phyloP scores from a whole-genome alignment of 2,329 filamentous ascomycete genomes.

The Hypoxylon sp. region DNA sequence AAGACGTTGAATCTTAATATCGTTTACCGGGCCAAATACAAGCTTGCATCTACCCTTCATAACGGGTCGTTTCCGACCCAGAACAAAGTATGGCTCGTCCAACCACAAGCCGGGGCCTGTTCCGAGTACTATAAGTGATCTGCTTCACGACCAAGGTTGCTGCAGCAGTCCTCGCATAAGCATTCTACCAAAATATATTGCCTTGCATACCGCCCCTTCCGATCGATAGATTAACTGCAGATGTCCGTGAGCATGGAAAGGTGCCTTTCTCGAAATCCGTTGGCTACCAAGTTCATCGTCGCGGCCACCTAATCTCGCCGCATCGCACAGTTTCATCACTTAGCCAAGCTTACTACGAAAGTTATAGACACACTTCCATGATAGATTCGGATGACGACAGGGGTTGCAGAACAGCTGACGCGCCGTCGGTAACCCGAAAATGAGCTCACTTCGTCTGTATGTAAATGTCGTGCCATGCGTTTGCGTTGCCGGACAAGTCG shows the following conservation, averaged over 20 bases:
- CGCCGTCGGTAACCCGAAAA: constrained; percentile 42
- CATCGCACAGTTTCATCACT: constrained; percentile 45
- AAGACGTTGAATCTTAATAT: constrained; percentile 40
- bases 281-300: constrained; percentile 43
- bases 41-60: constrained; percentile 34
- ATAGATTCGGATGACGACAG: constrained; percentile 44
- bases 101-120: constrained; percentile 40
- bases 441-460: constrained; percentile 42
- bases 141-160: constrained; percentile 31
- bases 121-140: constrained; percentile 42
- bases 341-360: constrained; percentile 25
- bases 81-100: constrained; percentile 21
- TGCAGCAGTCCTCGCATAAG: constrained; percentile 37
- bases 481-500: constrained; percentile 38
- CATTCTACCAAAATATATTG: constrained; percentile 39
- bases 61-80: constrained; percentile 38
- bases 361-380: constrained; percentile 30
- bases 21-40: constrained; percentile 42
- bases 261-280: constrained; percentile 39
- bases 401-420: constrained; percentile 46
- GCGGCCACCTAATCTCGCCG: constrained; percentile 47
- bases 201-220: constrained; percentile 46
- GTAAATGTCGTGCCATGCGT: constrained; percentile 38
- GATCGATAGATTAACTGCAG: constrained; percentile 53
- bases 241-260: constrained; percentile 42